Conservation (phyloP, 1,284 basidiomycete genomes). For the Rhodotorula sp. region DNA sequence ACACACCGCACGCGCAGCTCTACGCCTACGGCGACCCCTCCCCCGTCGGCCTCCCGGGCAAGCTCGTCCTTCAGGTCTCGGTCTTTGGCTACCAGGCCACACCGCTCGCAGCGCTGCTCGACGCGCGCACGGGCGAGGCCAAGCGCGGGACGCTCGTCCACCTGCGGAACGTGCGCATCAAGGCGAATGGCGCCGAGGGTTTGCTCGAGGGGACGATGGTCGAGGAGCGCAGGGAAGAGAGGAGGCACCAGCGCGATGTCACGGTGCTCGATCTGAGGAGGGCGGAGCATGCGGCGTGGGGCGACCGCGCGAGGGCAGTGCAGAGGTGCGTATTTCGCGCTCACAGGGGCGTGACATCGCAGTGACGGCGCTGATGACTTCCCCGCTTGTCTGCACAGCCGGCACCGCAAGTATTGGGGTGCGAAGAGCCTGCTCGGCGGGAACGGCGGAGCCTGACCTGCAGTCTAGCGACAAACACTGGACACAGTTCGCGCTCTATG, state of each 20-base stretch:
- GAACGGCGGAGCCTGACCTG: background rate
- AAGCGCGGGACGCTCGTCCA: slow-evolving; percentile 16
- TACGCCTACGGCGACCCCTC: background rate
- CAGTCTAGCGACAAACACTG: too few relatives aligned
- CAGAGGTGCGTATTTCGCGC: slow-evolving; percentile 2
- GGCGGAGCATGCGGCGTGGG: slow-evolving; percentile 6
- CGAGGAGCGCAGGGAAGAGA: slow-evolving; percentile 12
- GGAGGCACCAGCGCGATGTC: slow-evolving; percentile 3
- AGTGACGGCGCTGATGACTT: too few relatives aligned
- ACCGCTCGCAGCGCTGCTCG: slow-evolving; percentile 1
- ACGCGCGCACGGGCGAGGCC: background rate
- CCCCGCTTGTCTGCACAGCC: background rate
- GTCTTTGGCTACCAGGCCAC: slow-evolving; percentile 20
- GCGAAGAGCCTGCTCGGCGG: background rate
- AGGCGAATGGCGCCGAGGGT: background rate
- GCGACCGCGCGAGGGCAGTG: background rate
- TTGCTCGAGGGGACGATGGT: slow-evolving; percentile 19
- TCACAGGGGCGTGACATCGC: rapidly evolving
- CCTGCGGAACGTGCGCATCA: slow-evolving; percentile 14
- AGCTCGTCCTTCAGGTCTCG: slow-evolving; percentile 13
- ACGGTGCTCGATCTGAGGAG: slow-evolving; percentile 1
- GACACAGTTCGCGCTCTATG: too few relatives aligned
- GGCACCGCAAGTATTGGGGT: slow-evolving; percentile 18
- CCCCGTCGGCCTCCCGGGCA: slow-evolving; percentile 1
- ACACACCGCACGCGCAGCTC: slow-evolving; percentile 11